Evolutionary conservation across 73 alveolate species (phyloP).

Genomic region (Halteria grandinella): DNA sequence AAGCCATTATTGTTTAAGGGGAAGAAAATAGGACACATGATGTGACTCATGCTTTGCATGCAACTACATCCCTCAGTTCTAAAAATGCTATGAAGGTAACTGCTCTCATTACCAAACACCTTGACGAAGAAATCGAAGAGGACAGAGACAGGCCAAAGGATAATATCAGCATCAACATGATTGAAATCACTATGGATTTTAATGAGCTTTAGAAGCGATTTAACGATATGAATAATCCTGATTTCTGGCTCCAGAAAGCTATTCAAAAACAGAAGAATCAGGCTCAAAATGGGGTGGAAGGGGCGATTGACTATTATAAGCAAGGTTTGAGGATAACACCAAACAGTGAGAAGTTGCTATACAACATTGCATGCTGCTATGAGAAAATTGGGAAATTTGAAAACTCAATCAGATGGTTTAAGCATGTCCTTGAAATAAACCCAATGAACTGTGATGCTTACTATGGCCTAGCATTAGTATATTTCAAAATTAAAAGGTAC

Average conservation of each 20-base stretch:
- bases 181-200: constrained; percentile 19
- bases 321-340: constrained; percentile 38
- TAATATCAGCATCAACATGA: background rate
- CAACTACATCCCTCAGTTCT: too few relatives aligned
- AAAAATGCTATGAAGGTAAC: too few relatives aligned
- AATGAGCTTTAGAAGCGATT: constrained; percentile 14
- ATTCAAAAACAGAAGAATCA: background rate
- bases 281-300: constrained; percentile 8
- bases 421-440: constrained; percentile 16
- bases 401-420: constrained; percentile 58
- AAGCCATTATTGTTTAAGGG: too few relatives aligned
- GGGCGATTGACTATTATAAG: constrained; percentile 35
- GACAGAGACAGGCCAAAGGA: background rate
- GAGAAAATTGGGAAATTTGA: constrained; percentile 26
- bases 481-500: constrained; percentile 40
- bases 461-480: constrained; percentile 60
- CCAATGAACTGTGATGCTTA: constrained; percentile 46
- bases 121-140: constrained; percentile 24
- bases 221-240: constrained; percentile 28
- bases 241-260: constrained; percentile 42
- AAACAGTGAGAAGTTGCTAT: constrained; percentile 23
- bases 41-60: too few relatives aligned
- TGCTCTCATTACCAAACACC: background rate
- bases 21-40: too few relatives aligned
- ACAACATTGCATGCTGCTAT: constrained; percentile 33